These are phyloP conservation scores for Rhizopus stolonifer DNA, from an alignment of 371 early-diverging fungal genomes.

Conservation along the genomic window DNA sequence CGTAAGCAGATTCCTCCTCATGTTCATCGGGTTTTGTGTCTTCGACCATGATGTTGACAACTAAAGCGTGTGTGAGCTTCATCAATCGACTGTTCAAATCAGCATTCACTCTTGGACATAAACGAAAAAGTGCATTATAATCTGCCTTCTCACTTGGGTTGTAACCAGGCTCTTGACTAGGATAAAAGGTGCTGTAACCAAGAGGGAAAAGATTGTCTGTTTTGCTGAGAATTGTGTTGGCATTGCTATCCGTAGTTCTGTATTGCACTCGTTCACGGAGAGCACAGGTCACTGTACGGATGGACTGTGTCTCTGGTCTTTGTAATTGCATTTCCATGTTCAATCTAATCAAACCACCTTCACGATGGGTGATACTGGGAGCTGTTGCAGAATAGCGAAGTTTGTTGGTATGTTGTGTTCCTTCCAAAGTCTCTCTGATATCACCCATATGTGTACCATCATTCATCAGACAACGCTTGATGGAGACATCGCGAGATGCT, in stretches of 20 bases:
- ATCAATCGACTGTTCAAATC: conserved; percentile 29
- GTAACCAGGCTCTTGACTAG: conserved; percentile 24
- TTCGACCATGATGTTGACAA: conserved; percentile 32
- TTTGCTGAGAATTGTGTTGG: conserved; percentile 23
- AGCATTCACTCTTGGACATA: conserved; percentile 33
- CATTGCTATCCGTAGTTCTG: conserved; percentile 31
- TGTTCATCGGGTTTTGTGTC: conserved; percentile 19
- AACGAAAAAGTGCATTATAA: conserved; percentile 31
- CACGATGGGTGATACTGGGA: conserved; percentile 43
- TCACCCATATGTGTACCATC: conserved; percentile 24
- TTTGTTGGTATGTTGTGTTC: conserved; percentile 29
- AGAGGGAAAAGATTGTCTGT: conserved; percentile 29
- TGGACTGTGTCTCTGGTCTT: conserved; percentile 30
- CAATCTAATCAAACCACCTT: conserved; percentile 46
- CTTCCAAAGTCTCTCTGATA: conserved; percentile 29
- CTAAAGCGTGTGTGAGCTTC: conserved; percentile 29
- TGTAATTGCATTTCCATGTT: conserved; percentile 34
- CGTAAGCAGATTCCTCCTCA: conserved; percentile 23
- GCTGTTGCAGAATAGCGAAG: conserved; percentile 40
- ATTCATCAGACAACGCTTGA: conserved; percentile 41
- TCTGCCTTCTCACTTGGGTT: conserved; percentile 25
- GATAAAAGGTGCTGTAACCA: conserved; percentile 32
- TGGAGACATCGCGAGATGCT: conserved; percentile 28
- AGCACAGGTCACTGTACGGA: conserved; percentile 46
- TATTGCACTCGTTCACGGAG: conserved; percentile 45